phyloP scores from a whole-genome alignment of 192 early-diverging fungal species.

The Dimargaris verticillata region DNA sequence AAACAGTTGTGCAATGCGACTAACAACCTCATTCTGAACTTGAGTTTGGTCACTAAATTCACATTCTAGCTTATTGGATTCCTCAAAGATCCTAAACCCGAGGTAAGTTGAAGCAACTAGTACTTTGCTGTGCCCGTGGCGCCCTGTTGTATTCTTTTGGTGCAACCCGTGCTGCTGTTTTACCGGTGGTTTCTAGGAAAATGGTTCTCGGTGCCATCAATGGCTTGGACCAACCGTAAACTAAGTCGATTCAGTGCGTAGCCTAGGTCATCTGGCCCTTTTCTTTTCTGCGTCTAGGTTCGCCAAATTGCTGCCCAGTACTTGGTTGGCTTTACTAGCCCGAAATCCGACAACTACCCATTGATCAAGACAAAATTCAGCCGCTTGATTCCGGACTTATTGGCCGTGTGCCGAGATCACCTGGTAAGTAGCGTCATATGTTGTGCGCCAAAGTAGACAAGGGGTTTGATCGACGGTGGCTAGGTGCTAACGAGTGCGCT shows the following conservation, averaged over 20 bases:
- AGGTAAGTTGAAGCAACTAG: background rate
- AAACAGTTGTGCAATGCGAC: no score
- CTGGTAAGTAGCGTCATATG: slow-evolving; percentile 24
- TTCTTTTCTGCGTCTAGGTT: slow-evolving; percentile 25
- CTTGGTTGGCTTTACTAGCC: slow-evolving; percentile 48
- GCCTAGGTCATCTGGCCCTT: no score
- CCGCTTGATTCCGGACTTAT: slow-evolving; percentile 45
- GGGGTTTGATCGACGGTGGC: background rate
- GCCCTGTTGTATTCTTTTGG: no score
- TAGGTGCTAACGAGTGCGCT: background rate
- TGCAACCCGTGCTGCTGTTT: no score
- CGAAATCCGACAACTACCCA: slow-evolving; percentile 36
- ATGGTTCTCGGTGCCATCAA: no score
- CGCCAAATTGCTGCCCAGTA: slow-evolving; percentile 65
- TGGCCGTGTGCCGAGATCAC: slow-evolving; percentile 47
- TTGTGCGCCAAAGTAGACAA: background rate
- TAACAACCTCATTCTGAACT: no score
- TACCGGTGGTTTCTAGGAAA: no score
- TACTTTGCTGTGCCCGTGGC: no score
- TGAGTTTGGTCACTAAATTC: no score
- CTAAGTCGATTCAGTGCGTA: no score
- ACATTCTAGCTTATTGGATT: slow-evolving; percentile 46
- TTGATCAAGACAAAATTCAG: slow-evolving; percentile 41
- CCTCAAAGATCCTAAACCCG: slow-evolving; percentile 36
- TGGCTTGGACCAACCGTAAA: no score